These are phyloP conservation scores for Domatiomyces catenatus DNA, from an alignment of 2,329 filamentous ascomycete genomes.

Conservation along the genomic window DNA sequence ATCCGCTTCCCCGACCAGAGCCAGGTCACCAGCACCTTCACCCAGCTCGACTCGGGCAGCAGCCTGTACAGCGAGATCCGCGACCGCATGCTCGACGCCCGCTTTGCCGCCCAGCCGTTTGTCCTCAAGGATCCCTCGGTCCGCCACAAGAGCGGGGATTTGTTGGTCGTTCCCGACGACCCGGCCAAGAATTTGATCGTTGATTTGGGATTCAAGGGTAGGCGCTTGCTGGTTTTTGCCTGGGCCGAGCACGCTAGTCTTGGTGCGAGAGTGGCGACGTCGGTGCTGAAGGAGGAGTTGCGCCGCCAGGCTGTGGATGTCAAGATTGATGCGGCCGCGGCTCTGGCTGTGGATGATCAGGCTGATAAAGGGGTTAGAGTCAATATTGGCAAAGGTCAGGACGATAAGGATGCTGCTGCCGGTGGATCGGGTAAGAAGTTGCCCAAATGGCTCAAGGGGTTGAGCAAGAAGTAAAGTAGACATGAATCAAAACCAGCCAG, in stretches of 20 bases:
- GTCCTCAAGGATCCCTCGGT: slow-evolving; percentile 48
- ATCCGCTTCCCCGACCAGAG: slow-evolving; percentile 81
- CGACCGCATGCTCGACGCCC: slow-evolving; percentile 46
- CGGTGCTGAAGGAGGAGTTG: slow-evolving; percentile 47
- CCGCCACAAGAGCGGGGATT: slow-evolving; percentile 31
- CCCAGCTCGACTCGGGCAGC: slow-evolving; percentile 50
- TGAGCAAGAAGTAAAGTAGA: slow-evolving; percentile 48
- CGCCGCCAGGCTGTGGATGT: slow-evolving; percentile 51
- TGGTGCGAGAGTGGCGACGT: slow-evolving; percentile 35
- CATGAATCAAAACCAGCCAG: too few relatives aligned
- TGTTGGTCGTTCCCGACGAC: slow-evolving; percentile 29
- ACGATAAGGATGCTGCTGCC: slow-evolving; percentile 22
- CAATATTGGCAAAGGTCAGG: slow-evolving; percentile 21
- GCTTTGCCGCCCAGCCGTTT: slow-evolving; percentile 47
- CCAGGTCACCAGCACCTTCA: slow-evolving; percentile 57
- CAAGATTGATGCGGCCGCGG: slow-evolving; percentile 40
- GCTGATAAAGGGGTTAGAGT: slow-evolving; percentile 20
- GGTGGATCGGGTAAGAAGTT: slow-evolving; percentile 24
- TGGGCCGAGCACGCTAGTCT: slow-evolving; percentile 51
- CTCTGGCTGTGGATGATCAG: slow-evolving; percentile 30
- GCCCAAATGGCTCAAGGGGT: slow-evolving; percentile 59
- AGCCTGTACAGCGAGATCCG: slow-evolving; percentile 62
- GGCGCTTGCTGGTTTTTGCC: slow-evolving; percentile 58
- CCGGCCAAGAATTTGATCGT: slow-evolving; percentile 42
- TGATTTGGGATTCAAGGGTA: slow-evolving; percentile 53